Conservation (phyloP, 352 stramenopile species). For the Globisporangium polare region DNA sequence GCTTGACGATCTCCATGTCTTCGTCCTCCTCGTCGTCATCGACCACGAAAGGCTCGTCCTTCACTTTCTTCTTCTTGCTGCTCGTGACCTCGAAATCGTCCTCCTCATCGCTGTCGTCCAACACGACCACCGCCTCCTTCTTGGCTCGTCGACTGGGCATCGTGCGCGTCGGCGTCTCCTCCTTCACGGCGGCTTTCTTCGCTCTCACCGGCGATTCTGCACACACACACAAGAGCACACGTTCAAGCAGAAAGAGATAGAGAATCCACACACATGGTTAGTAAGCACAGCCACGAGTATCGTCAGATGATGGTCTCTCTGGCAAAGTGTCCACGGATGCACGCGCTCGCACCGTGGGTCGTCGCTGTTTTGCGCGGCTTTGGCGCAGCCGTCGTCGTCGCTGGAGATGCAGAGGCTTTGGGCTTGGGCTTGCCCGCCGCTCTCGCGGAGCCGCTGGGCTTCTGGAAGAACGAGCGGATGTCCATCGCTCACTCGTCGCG, state of each 20-base stretch:
- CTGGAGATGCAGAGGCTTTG: not conserved
- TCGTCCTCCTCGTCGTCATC: conserved; percentile 14
- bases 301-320: not conserved
- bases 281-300: not conserved
- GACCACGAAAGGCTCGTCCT: conserved; percentile 36
- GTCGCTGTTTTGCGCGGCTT: not conserved
- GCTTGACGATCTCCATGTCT: conserved; percentile 10
- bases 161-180: conserved; percentile 19
- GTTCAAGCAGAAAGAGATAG: not conserved
- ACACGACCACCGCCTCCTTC: conserved; percentile 34
- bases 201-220: conserved; percentile 4
- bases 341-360: not conserved
- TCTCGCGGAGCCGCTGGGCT: conserved; percentile 27
- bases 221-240: not conserved
- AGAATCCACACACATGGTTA: not conserved
- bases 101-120: conserved; percentile 53
- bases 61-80: not conserved
- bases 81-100: conserved; percentile 16
- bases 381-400: not conserved
- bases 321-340: not conserved
- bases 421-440: conserved; percentile 3
- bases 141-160: conserved; percentile 32
- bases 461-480: conserved; percentile 83
- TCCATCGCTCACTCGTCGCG: conserved; percentile 40
- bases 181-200: conserved; percentile 7